Evolutionary conservation across 2,329 filamentous ascomycete genomes (phyloP), one percentile per base, ranked within the genome.

Genomic region (Xylariaceae sp.): DNA sequence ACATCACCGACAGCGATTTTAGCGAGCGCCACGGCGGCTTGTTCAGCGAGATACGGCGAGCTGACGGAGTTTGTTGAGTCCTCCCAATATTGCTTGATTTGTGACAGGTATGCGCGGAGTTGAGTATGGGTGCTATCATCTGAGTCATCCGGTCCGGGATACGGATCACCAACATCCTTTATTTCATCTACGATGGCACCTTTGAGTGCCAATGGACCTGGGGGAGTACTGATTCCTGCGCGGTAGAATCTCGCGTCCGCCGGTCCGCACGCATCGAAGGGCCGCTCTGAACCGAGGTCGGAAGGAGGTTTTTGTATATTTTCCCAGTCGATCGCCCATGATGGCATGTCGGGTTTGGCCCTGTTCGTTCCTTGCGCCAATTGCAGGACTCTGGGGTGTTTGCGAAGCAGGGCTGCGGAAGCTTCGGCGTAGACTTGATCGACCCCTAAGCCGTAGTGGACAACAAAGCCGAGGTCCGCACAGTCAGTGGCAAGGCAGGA

Each of bases 271-370:
- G 54, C 54, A 19, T 52, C 43, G 45, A 56, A 56, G 0, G 39
- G 45, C 4, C 53, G 36, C 6, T 51, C 37, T 7, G 38, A 29
- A 1, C 36, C 42, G 8, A 45, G 34, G 16, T 49, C 45, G 0
- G 49, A 50, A 11, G 44, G 51, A 3, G 53, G 53, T 14, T 22
- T 4, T 34, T 21, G 33, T 16, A 54, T 43, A 22, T 52, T 41
- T 19, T 44, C 49, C 55, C 55, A 58, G 22, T 58, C 50, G 10
- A 58, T 42, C 0, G 50, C 40, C 55, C 55, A 58, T 2, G 55
- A 58, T 5, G 52, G 19, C 10, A 44, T 8, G 14, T 34, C 19
- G 4, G 38, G 37, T n/a, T 19, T 40, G 19, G 21, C 27, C 2
- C 14, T 7, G 22, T 10, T 25, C 10, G 42, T 50, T n/a, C 49